Base-by-base conservation (phyloP, 2,329 filamentous ascomycete species). In the Parafenestella ontariensis region DNA sequence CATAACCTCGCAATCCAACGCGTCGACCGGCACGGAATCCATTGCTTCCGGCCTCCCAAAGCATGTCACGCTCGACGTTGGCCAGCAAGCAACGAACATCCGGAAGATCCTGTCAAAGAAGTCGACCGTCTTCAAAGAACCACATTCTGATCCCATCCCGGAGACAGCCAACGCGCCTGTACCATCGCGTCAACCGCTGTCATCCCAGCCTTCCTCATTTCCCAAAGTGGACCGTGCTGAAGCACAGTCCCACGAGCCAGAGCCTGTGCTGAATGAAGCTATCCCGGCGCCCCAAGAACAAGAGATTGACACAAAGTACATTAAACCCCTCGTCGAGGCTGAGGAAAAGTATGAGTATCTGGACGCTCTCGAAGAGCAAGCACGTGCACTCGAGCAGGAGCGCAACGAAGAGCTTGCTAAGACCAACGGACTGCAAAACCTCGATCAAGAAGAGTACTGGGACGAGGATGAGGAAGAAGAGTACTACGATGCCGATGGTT, bases 381-480 rank as follows among this genome's bases (percentile, higher is more conserved):
- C 72, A 9, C 68, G 67, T 49, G 68, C 64, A 15, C 56, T 74
- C 7, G 75, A 78, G 46, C 68, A 71, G 39, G 72, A 75, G 33
- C 70, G 71, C 47, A 73, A 74, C 51, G 72, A 74, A 1, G 70
- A 75, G 49, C 53, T 76, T 28, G 69, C 71, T 37, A 67, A 76
- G 55, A 33, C 64, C 2, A 56, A 59, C 15, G 52, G 37, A 13
- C 40, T 62, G n/a, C 48, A 46, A 17, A 54, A 49, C 23, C 63
- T 68, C 7, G 86, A 88, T 61, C 76, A 82, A 0, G 89, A 91
- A 64, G 89, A 92, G 71, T 90, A 88, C 65, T 92, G 88, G 88
- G 88, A 91, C 15, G 73, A 82, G 21, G 83, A 87, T 15, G 90
- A 92, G 17, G 89, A 90, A 15, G 89, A 94, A 23, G 89, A 90